phyloP scores from a whole-genome alignment of 1,284 basidiomycete genomes.

The Papiliotrema fonsecae region DNA sequence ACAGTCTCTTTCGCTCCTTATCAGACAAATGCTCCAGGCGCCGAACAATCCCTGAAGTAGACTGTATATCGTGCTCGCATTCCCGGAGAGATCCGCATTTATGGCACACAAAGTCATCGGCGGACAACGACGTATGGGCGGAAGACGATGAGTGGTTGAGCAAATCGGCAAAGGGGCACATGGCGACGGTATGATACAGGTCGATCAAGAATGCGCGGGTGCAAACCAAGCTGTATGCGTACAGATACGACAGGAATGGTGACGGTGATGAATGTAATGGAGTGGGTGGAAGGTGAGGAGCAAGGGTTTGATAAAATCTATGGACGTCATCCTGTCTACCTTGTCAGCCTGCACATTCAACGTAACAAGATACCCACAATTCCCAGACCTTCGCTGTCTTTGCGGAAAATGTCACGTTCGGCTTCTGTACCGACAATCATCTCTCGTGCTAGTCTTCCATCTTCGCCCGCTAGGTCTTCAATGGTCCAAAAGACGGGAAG shows the following conservation, averaged over 20 bases:
- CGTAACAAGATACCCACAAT: constrained; percentile 21
- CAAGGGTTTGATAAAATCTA: constrained; percentile 25
- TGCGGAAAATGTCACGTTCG: constrained; percentile 29
- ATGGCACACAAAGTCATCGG: constrained; percentile 76
- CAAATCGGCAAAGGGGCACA: constrained; percentile 86
- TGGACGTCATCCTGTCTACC: constrained; percentile 27
- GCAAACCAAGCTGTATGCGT: constrained; percentile 73
- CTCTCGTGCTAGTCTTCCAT: constrained; percentile 26
- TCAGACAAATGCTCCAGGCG: constrained; percentile 28
- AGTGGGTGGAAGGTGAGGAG: constrained; percentile 24
- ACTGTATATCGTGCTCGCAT: constrained; percentile 63
- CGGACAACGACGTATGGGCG: constrained; percentile 51
- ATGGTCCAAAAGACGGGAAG: constrained; percentile 45
- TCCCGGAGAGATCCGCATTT: constrained; percentile 67
- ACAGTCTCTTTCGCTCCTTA: constrained; percentile 8
- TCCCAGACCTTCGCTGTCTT: constrained; percentile 30
- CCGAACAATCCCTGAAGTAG: constrained; percentile 7
- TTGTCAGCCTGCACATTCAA: background rate
- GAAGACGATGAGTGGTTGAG: constrained; percentile 64
- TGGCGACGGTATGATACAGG: constrained; percentile 72
- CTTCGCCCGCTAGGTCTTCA: constrained; percentile 16
- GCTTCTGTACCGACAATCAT: constrained; percentile 44
- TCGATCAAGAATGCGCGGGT: constrained; percentile 85
- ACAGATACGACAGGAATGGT: constrained; percentile 57
- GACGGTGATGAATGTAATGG: constrained; percentile 18